These are phyloP conservation scores for Dioszegia hungarica DNA, from an alignment of 768 basidiomycete species.

Conservation along the genomic window DNA sequence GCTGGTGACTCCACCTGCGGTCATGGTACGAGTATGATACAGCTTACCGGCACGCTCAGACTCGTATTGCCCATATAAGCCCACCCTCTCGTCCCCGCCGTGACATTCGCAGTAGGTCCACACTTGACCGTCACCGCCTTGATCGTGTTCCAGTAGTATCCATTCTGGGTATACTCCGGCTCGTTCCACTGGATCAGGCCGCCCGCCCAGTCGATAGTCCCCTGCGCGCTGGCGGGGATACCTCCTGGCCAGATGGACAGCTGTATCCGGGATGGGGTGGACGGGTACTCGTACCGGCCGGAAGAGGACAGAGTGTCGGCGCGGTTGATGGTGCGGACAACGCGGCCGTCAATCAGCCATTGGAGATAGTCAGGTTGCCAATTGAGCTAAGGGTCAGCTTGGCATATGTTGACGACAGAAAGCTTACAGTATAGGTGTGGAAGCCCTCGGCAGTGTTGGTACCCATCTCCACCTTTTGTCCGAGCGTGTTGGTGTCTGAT, in stretches of 20 bases:
- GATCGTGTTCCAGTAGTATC: constrained; percentile 48
- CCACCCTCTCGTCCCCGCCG: constrained; percentile 25
- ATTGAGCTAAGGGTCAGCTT: constrained; percentile 59
- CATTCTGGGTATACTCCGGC: constrained; percentile 68
- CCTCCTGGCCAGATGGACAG: constrained; percentile 81
- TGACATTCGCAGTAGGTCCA: constrained; percentile 16
- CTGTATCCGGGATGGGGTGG: constrained; percentile 74
- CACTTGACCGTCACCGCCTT: constrained; percentile 40
- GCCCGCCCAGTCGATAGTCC: constrained; percentile 74
- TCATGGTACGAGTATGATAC: not conserved
- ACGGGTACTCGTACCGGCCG: constrained; percentile 57
- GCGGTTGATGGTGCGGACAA: constrained; percentile 65
- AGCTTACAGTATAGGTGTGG: constrained; percentile 32
- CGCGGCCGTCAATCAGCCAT: constrained; percentile 66
- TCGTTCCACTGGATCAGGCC: constrained; percentile 77
- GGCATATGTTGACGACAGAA: not conserved
- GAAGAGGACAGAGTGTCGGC: constrained; percentile 55
- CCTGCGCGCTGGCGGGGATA: constrained; percentile 58
- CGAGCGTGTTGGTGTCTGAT: constrained; percentile 29
- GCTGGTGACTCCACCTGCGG: not conserved
- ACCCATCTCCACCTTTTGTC: constrained; percentile 13
- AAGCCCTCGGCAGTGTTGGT: constrained; percentile 26
- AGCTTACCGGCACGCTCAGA: constrained; percentile 20
- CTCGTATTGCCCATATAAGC: constrained; percentile 22
- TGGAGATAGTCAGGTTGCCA: constrained; percentile 68